phyloP scores from a whole-genome alignment of 306 rosid species.

The Gynostemma pentaphyllum region DNA sequence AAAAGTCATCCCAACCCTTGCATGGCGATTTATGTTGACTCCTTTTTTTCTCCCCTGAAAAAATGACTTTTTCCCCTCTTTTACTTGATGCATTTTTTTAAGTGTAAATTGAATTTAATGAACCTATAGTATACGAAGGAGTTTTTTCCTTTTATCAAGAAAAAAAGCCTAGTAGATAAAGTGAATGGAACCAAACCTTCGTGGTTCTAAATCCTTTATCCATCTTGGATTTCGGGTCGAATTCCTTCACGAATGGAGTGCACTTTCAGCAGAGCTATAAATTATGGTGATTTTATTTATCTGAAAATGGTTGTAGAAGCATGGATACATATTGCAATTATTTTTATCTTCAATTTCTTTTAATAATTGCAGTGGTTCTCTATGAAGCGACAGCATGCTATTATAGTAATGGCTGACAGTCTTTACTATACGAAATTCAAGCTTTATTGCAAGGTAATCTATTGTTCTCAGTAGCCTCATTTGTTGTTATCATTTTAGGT shows the following conservation, averaged over 20 bases:
- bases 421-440: slow-evolving; percentile 79
- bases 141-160: background rate
- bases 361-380: slow-evolving; percentile 79
- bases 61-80: background rate
- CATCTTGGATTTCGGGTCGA: background rate
- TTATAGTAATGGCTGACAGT: slow-evolving; percentile 73
- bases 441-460: slow-evolving; percentile 69
- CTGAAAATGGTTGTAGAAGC: background rate
- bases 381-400: slow-evolving; percentile 88
- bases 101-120: background rate
- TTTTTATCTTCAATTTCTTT: slow-evolving; percentile 16
- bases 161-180: background rate
- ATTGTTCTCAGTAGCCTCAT: background rate
- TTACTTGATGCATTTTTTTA: background rate
- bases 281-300: background rate
- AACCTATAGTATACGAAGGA: background rate
- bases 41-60: background rate
- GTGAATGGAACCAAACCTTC: background rate
- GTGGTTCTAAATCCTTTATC: background rate
- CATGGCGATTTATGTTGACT: background rate
- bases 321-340: background rate
- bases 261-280: background rate
- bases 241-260: background rate
- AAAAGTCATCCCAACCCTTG: background rate
- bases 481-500: background rate